Conservation (phyloP, 208 protist species). For the Trichomonas tenax region DNA sequence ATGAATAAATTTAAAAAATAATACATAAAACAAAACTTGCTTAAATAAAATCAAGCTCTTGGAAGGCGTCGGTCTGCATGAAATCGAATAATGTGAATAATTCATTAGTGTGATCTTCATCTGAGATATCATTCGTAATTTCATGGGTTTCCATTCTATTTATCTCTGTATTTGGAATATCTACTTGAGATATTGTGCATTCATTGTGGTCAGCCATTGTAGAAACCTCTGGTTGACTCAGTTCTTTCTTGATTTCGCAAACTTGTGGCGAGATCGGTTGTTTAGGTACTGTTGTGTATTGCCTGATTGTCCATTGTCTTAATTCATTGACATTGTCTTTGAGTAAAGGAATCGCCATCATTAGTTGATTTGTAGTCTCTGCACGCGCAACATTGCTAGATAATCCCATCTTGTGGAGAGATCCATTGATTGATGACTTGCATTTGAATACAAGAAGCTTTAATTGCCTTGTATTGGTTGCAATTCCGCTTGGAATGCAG, state of each 20-base stretch:
- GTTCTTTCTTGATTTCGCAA: background rate
- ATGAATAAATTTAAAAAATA: too few relatives aligned
- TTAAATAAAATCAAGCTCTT: background rate
- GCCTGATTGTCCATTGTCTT: background rate
- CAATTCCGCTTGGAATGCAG: background rate
- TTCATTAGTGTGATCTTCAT: background rate
- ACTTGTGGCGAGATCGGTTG: background rate
- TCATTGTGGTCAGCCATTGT: background rate
- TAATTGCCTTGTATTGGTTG: background rate
- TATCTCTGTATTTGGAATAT: background rate
- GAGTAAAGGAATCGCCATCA: background rate
- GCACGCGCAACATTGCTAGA: background rate
- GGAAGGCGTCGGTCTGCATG: background rate
- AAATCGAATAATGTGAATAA: background rate
- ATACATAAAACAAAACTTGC: too few relatives aligned
- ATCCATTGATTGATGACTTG: constrained; percentile 8
- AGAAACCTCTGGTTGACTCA: background rate
- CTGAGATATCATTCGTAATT: background rate
- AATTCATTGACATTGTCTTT: background rate
- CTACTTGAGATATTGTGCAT: background rate
- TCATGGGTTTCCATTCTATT: background rate
- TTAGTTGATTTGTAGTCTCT: background rate
- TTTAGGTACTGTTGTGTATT: background rate
- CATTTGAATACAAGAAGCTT: background rate
- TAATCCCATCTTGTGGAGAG: background rate